Conservation (phyloP, 306 rosid species). For the Pueraria montana region DNA sequence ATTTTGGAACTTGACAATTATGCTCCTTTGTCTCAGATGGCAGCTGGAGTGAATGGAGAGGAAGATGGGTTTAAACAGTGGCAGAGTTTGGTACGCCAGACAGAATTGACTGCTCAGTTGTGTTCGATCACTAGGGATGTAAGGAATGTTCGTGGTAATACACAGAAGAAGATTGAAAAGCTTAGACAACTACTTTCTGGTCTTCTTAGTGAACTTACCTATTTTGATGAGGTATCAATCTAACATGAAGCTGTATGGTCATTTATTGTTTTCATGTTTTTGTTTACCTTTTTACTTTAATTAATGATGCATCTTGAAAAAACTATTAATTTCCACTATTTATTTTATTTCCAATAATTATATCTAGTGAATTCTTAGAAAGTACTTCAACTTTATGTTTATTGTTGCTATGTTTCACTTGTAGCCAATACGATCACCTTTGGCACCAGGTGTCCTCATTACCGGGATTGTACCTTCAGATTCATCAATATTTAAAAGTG, state of each 20-base stretch:
- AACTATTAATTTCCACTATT: not conserved
- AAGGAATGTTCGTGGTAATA: constrained; percentile 91
- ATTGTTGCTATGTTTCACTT: constrained; percentile 47
- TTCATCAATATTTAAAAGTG: constrained; percentile 96
- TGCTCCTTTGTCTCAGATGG: constrained; percentile 59
- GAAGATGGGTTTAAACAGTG: constrained; percentile 93
- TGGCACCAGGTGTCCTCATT: constrained; percentile 86
- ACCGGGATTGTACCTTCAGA: constrained; percentile 91
- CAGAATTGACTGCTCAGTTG: constrained; percentile 94
- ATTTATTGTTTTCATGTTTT: constrained; percentile 32
- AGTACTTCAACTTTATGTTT: constrained; percentile 37
- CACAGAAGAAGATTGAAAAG: constrained; percentile 97
- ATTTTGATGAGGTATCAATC: constrained; percentile 89
- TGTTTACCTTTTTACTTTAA: not conserved
- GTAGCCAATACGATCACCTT: constrained; percentile 94
- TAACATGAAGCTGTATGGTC: constrained; percentile 25
- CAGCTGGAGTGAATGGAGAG: constrained; percentile 74
- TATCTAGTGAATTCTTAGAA: constrained; percentile 35
- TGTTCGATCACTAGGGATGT: constrained; percentile 93
- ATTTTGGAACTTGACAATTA: constrained; percentile 46
- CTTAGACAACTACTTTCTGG: constrained; percentile 97
- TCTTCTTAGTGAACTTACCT: constrained; percentile 94
- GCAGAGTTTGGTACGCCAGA: constrained; percentile 98
- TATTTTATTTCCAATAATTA: constrained; percentile 24
- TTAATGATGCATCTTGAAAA: constrained; percentile 33